Conservation (phyloP, 257 asterid genomes). For the Capsicum baccatum region DNA sequence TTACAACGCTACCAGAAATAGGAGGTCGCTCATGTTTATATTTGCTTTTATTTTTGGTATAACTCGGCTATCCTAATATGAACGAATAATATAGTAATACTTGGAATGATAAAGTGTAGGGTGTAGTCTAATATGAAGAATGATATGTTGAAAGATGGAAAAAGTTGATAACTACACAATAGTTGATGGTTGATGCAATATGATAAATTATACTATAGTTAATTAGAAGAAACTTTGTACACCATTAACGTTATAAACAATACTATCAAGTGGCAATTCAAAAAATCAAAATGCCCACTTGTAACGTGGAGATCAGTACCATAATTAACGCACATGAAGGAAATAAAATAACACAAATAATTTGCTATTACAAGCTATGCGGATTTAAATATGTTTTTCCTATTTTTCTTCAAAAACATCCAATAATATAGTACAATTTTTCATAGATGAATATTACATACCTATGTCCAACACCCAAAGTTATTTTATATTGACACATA, state of each 20-base stretch:
- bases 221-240: neutral
- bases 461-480: neutral
- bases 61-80: too few relatives aligned
- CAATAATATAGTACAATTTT: neutral
- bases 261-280: neutral
- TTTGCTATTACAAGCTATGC: neutral
- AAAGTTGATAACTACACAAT: too few relatives aligned
- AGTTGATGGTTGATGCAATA: too few relatives aligned
- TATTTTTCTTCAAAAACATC: neutral
- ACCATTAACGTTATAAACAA: neutral
- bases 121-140: too few relatives aligned
- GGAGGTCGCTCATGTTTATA: neutral
- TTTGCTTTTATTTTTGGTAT: too few relatives aligned
- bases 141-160: too few relatives aligned
- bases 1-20: neutral
- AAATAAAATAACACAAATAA: neutral
- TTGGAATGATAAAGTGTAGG: too few relatives aligned
- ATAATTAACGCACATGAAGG: neutral
- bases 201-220: too few relatives aligned
- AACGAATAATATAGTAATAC: too few relatives aligned
- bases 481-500: neutral
- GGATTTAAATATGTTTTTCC: neutral
- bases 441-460: neutral
- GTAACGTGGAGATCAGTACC: slow-evolving; percentile 11
- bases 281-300: neutral